phyloP scores from a whole-genome alignment of 2,329 filamentous ascomycete species.

The Penicillium corylophilum region DNA sequence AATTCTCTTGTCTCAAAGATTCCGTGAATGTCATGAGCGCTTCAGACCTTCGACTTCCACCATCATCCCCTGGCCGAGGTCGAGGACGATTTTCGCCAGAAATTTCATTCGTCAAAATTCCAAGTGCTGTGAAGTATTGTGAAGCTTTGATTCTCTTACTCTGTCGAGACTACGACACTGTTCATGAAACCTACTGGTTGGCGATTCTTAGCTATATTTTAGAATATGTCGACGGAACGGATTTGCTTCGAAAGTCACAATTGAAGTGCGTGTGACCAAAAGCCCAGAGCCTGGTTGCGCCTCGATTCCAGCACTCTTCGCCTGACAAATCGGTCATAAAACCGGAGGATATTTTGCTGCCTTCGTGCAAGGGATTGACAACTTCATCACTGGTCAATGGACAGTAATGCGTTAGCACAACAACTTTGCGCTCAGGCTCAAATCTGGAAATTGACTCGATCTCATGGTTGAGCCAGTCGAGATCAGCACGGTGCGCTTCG shows the following conservation, averaged over 20 bases:
- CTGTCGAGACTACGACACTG: constrained; percentile 18
- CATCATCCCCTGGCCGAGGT: neutral
- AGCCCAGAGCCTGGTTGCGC: constrained; percentile 41
- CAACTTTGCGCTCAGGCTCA: constrained; percentile 7
- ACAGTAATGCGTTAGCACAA: constrained; percentile 1
- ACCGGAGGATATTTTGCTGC: constrained; percentile 27
- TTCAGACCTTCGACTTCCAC: constrained; percentile 17
- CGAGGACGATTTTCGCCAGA: constrained; percentile 16
- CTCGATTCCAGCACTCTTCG: constrained; percentile 37
- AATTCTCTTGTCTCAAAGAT: constrained; percentile 8
- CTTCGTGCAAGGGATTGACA: constrained; percentile 24
- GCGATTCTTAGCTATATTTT: constrained; percentile 21
- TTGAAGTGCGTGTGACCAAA: constrained; percentile 49
- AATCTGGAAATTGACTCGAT: constrained; percentile 8
- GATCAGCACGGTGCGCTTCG: constrained; percentile 14
- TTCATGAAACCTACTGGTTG: constrained; percentile 18
- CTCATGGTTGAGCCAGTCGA: constrained; percentile 10
- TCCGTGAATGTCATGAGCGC: constrained; percentile 14
- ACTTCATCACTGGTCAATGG: constrained; percentile 9
- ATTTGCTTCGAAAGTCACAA: constrained; percentile 38
- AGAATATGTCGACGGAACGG: constrained; percentile 21
- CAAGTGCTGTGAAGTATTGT: constrained; percentile 14
- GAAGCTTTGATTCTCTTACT: constrained; percentile 21
- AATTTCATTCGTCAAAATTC: constrained; percentile 15
- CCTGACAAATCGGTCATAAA: constrained; percentile 41